Evolutionary conservation across 306 rosid genomes (phyloP), one percentile per base, ranked within the genome.

Genomic region (Cicer judaicum): DNA sequence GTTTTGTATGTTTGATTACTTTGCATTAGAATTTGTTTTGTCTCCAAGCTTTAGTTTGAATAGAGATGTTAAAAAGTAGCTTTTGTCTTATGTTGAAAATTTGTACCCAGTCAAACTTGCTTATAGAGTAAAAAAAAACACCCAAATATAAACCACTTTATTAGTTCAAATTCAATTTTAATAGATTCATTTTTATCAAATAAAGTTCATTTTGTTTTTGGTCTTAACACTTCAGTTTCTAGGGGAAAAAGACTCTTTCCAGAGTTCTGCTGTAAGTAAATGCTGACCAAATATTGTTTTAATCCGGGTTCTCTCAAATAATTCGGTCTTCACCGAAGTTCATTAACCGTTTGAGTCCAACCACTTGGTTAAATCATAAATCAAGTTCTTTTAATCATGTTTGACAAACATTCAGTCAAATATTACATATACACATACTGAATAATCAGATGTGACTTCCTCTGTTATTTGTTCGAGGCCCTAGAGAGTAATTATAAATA

Each of bases 401-500:
- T 48, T 48, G 53, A 48, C 16, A 5, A 48, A 48, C 53, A 13
- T 48, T 48, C 0, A 48, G 7, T 16, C 7, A 48, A 48, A 13
- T 48, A 48, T 13, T 2, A 48, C 13, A 48, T 48, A 48, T 13
- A 12, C 53, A 48, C 53, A 77, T 69, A 13, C 38, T 34, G 72
- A 68, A 47, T 36, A 34, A 53, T 69, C 54, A 8, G 24, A 73
- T 52, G 41, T 65, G 66, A 21, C 65, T 16, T 66, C 13, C 39
- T 78, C 48, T 34, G 42, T 64, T 73, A 16, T 70, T 49, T 72
- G 16, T n/a, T 42, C 40, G 15, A 69, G 41, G 60, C 18, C 70
- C n/a, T 44, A 16, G 68, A 29, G 18, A 59, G 49, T 15, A 24
- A 13, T 14, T 41, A 5, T 36, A 29, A 38, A 7, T 29, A 42